A percentile compares a stretch with the other conserved stretches of the same genome.
Evolutionary conservation across 148 eudicot species (phyloP).

Genomic region (Agrostemma githago): DNA sequence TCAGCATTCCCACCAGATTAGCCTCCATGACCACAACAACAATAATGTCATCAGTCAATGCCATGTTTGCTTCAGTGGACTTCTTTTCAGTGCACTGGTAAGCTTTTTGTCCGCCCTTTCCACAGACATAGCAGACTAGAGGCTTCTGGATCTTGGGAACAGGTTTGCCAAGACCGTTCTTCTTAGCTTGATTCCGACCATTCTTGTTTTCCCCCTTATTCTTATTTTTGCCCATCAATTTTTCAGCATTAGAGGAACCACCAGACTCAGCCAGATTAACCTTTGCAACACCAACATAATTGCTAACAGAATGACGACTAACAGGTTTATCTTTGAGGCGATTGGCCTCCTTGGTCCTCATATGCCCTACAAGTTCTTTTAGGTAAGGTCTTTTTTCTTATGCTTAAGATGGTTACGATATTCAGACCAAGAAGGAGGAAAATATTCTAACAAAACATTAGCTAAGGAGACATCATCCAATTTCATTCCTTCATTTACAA

Average conservation of each 20-base stretch:
- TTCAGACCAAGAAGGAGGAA: neutral
- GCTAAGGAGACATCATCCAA: neutral
- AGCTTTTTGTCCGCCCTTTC: neutral
- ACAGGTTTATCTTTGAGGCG: neutral
- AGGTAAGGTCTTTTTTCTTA: neutral
- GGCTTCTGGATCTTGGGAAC: neutral
- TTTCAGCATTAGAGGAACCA: neutral
- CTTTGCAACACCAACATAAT: neutral
- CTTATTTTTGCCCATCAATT: neutral
- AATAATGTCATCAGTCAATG: no score
- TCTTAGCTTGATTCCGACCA: neutral
- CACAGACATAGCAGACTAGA: neutral
- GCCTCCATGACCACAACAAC: no score
- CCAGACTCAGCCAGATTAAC: slow-evolving; percentile 1
- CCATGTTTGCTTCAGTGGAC: no score
- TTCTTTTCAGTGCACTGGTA: neutral
- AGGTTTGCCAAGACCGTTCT: neutral
- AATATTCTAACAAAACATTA: neutral
- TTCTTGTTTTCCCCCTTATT: neutral
- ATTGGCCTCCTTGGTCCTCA: slow-evolving; percentile 2
- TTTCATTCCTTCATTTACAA: neutral
- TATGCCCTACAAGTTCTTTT: neutral
- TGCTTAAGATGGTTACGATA: neutral
- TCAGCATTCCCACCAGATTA: no score
- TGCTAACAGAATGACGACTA: neutral